Conservation (phyloP, 805 yeast genomes). For the Teunomyces gatunensis region DNA sequence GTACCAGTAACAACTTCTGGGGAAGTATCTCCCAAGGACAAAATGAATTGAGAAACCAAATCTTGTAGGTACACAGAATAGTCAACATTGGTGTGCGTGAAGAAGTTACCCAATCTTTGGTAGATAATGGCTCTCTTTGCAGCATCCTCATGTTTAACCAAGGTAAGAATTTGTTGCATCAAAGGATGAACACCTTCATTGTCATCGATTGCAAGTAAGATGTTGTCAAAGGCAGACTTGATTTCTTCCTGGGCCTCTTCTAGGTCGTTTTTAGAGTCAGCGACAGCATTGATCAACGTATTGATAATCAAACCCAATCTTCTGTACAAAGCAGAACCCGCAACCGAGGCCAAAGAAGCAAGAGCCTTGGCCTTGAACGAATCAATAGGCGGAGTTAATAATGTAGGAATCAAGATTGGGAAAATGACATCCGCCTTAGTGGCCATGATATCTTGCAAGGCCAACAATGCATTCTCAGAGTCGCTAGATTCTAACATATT, state of each 20-base stretch:
- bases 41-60: conserved; percentile 66
- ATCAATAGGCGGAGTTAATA: conserved; percentile 78
- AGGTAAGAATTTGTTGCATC: conserved; percentile 72
- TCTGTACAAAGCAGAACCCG: conserved; percentile 76
- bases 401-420: conserved; percentile 87
- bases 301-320: conserved; percentile 73
- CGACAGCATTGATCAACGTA: conserved; percentile 61
- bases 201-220: conserved; percentile 70
- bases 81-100: conserved; percentile 62
- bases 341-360: conserved; percentile 84
- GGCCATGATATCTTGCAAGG: conserved; percentile 88
- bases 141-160: conserved; percentile 74
- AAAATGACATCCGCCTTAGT: conserved; percentile 86
- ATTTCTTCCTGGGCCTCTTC: conserved; percentile 42
- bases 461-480: conserved; percentile 74
- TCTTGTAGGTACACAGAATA: conserved; percentile 73
- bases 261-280: conserved; percentile 36
- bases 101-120: conserved; percentile 69
- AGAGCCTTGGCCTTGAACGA: conserved; percentile 83
- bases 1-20: conserved; percentile 61
- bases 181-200: conserved; percentile 82
- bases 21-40: conserved; percentile 70
- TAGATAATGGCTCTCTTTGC: conserved; percentile 61
- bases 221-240: conserved; percentile 57
- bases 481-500: conserved; percentile 55